A percentile compares a stretch with the other conserved stretches of the same genome.
Evolutionary conservation across 1,284 basidiomycete species (phyloP).

Genomic region (Mycena citricolor): DNA sequence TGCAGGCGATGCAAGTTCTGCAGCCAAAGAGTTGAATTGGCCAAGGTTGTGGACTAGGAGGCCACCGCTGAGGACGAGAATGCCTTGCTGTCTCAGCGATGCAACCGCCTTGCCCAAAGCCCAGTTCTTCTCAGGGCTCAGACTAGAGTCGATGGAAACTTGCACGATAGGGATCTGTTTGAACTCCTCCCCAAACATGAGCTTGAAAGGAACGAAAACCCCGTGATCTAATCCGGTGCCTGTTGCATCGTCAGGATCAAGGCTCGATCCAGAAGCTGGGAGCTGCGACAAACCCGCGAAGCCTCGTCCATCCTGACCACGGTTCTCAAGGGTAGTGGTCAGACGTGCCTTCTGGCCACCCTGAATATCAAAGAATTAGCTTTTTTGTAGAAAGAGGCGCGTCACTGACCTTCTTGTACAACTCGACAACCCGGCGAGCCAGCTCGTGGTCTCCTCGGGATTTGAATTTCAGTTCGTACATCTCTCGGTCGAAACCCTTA

Average conservation of each 20-base stretch:
- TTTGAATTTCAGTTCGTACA: slow-evolving; percentile 64
- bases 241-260: too few species aligned
- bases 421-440: slow-evolving; percentile 56
- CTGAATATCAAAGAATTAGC: too few species aligned
- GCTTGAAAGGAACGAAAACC: slow-evolving; percentile 71
- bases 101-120: slow-evolving; percentile 59
- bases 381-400: too few species aligned
- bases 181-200: slow-evolving; percentile 73
- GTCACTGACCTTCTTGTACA: slow-evolving; percentile 60
- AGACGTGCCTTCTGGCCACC: slow-evolving; percentile 55
- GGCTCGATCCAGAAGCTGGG: too few species aligned
- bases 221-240: slow-evolving; percentile 69
- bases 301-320: slow-evolving; percentile 67
- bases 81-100: slow-evolving; percentile 62
- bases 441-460: slow-evolving; percentile 59
- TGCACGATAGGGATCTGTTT: slow-evolving; percentile 61
- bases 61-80: slow-evolving; percentile 70
- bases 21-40: slow-evolving; percentile 53
- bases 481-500: slow-evolving; percentile 51
- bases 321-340: slow-evolving; percentile 46
- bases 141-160: slow-evolving; percentile 64
- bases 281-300: slow-evolving; percentile 37
- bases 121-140: slow-evolving; percentile 65
- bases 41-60: slow-evolving; percentile 65
- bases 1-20: slow-evolving; percentile 48